phyloP scores from a whole-genome alignment of 164 flowering plant genomes.

The Berberis thunbergii region DNA sequence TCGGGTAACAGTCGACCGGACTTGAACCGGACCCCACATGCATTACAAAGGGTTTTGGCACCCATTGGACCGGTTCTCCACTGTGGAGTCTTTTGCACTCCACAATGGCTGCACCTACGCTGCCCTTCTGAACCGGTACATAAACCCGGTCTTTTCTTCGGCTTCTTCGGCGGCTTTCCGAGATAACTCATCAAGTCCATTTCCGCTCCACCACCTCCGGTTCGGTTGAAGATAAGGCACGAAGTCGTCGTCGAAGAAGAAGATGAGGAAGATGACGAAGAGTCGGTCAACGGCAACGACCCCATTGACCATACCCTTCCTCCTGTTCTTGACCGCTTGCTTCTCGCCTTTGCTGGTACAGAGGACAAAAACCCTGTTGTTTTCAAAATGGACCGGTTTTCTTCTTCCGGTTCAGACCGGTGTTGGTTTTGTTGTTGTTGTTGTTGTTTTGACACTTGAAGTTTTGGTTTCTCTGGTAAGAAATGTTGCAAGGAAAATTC shows the following conservation, averaged over 20 bases:
- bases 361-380: conserved; percentile 11
- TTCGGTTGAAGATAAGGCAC: conserved; percentile 7
- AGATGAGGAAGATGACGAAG: conserved; percentile 29
- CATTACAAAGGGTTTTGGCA: conserved; percentile 81
- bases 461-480: conserved; percentile 3
- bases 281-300: conserved; percentile 18
- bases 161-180: conserved; percentile 33
- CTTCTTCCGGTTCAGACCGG: conserved; percentile 19
- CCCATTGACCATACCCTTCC: conserved; percentile 26
- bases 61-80: conserved; percentile 92
- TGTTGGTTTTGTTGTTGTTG: not conserved
- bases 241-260: conserved; percentile 19
- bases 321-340: conserved; percentile 36
- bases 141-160: conserved; percentile 24
- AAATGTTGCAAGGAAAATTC: conserved; percentile 30
- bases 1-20: conserved; percentile 88
- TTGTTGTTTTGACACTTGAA: not conserved
- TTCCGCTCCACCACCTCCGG: conserved; percentile 1
- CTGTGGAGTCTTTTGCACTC: conserved; percentile 78
- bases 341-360: conserved; percentile 49
- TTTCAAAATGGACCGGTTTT: not conserved
- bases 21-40: conserved; percentile 87
- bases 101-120: conserved; percentile 72
- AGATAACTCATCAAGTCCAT: conserved; percentile 12
- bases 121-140: conserved; percentile 17